Conservation (phyloP, 192 early-diverging fungal genomes). For the Mortierella hygrophila region DNA sequence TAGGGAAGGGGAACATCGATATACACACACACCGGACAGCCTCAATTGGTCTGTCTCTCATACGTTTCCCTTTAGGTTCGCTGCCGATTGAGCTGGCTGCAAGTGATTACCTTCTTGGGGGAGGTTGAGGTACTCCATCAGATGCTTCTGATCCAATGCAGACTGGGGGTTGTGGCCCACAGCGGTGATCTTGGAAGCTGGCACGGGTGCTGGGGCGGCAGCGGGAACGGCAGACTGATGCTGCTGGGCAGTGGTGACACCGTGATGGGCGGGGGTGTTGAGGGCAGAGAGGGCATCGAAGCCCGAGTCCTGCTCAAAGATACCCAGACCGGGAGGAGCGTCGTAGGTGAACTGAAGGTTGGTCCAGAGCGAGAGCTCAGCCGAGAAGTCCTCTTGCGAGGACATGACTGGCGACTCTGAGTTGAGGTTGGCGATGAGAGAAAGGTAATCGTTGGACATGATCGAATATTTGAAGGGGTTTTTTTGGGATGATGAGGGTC, state of each 20-base stretch:
- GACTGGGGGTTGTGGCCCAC: constrained; percentile 44
- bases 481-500: constrained; percentile 12
- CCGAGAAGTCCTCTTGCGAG: constrained; percentile 70
- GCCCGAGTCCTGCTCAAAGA: constrained; percentile 62
- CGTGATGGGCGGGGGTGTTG: constrained; percentile 38
- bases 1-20: background rate
- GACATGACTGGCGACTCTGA: constrained; percentile 43
- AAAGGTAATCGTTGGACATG: constrained; percentile 48
- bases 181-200: background rate
- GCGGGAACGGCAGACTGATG: background rate
- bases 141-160: constrained; percentile 50
- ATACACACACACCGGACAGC: background rate
- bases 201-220: background rate
- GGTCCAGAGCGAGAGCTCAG: constrained; percentile 77
- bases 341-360: constrained; percentile 81
- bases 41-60: background rate
- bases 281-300: constrained; percentile 41
- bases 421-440: constrained; percentile 56
- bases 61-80: background rate
- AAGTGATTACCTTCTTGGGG: constrained; percentile 47
- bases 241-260: background rate
- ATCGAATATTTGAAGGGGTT: constrained; percentile 8
- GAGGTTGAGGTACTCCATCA: constrained; percentile 56
- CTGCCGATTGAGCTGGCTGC: background rate
- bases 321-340: constrained; percentile 65